Evolutionary conservation across 768 basidiomycete genomes (phyloP), one percentile per base, ranked within the genome.

Genomic region (Postia placenta): DNA sequence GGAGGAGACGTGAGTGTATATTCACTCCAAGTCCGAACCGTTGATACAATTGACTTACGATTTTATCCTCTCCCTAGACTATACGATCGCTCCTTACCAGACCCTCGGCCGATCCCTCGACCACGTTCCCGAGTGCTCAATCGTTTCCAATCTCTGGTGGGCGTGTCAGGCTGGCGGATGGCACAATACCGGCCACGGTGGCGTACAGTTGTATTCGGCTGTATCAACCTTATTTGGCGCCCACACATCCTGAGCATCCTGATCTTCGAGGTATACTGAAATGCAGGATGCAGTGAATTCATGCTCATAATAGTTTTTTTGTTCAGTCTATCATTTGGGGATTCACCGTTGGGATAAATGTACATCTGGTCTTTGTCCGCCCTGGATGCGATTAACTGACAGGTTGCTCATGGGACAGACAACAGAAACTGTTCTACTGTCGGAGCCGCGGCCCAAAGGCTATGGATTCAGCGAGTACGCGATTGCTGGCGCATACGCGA

Each of bases 381-480:
- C 26, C 4, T 20, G 35, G 20, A 5, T 36, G 6, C 43, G 11
- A 14, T 22, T 22, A 45, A 17, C 22, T 6, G 12, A 35, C 11
- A 26, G 33, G 27, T n/a, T 6, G 6, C 19, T 36, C 17, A 17
- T 36, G n/a, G 30, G 47, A 30, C 47, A 84, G 76, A 79, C 81
- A n/a, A 87, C 83, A 1, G 81, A 79, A 49, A 79, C 76, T 0
- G 79, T 84, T 1, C 85, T 85, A 66, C 63, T 85, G 1, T 80
- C 79, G 4, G 67, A 65, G 3, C 78, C 80, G 0, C 68, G 69
- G 1, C 80, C 80, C 0, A 53, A 72, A 7, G 85, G 77, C 1
- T 83, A 70, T 52, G 79, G 74, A 0, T 76, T 78, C 57, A 69
- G 64, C 27, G 69, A 68, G 48, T 73, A 69, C 45, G 74, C 71